These are phyloP conservation scores for Neonectria magnoliae DNA, from an alignment of 2,329 filamentous ascomycete species.

Conservation along the genomic window DNA sequence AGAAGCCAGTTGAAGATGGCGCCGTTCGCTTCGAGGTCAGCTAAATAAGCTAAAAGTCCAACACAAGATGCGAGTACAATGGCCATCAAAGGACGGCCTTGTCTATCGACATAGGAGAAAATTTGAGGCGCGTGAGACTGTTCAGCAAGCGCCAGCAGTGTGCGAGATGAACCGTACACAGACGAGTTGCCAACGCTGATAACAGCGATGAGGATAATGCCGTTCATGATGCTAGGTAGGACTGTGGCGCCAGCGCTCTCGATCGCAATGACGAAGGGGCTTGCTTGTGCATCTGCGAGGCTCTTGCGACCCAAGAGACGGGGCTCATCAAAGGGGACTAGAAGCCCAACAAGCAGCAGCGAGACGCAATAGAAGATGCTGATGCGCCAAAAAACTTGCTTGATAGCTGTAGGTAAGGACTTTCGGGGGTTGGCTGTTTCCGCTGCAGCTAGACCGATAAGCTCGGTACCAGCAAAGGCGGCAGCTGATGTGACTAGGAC, in stretches of 20 bases:
- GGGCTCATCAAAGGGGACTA: slow-evolving; percentile 77
- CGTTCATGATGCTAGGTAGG: slow-evolving; percentile 89
- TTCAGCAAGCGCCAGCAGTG: slow-evolving; percentile 87
- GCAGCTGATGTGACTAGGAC: slow-evolving; percentile 82
- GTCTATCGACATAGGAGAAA: slow-evolving; percentile 82
- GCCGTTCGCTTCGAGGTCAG: slow-evolving; percentile 67
- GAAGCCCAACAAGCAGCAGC: slow-evolving; percentile 80
- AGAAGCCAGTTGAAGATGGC: slow-evolving; percentile 82
- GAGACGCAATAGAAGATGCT: slow-evolving; percentile 88
- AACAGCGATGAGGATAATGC: slow-evolving; percentile 90
- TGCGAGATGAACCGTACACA: slow-evolving; percentile 92
- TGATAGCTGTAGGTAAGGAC: slow-evolving; percentile 86
- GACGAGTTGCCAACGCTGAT: slow-evolving; percentile 91
- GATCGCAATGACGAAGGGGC: slow-evolving; percentile 93
- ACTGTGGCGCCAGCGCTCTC: slow-evolving; percentile 82
- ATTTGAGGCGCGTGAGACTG: slow-evolving; percentile 82
- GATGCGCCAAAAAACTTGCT: slow-evolving; percentile 96
- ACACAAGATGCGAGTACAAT: slow-evolving; percentile 73
- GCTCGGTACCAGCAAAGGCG: slow-evolving; percentile 78
- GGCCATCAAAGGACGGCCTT: slow-evolving; percentile 79
- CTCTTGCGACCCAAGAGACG: slow-evolving; percentile 68
- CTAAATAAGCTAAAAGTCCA: slow-evolving; percentile 81
- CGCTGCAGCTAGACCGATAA: slow-evolving; percentile 79
- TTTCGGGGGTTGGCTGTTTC: slow-evolving; percentile 83
- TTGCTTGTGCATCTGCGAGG: slow-evolving; percentile 74